Base-by-base conservation (phyloP, 768 basidiomycete genomes). In the Suillus spraguei region DNA sequence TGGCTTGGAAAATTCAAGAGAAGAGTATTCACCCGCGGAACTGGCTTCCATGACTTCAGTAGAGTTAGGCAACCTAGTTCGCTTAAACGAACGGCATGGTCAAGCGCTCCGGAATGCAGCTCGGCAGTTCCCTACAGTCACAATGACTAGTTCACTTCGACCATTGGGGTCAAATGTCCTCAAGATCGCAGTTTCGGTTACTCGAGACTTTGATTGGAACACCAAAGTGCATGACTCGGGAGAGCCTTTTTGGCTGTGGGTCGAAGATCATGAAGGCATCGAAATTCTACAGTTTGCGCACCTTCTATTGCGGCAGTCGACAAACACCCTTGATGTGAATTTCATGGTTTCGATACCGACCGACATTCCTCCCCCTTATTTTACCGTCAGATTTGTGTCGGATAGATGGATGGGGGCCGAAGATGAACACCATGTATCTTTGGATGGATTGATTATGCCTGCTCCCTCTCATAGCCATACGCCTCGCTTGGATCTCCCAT, bases 221-320 rank as follows among this genome's bases (percentile, higher is more conserved):
- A 69, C 78, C 32, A 91, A 85, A 72, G 68, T 89, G 3, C 95
- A 97, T 68, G 91, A 90, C 0, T 80, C 78, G 13, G 79, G 80
- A 2, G 94, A 99, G 74, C 90, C 94, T 2, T 98, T 98, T 77
- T 98, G 94, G 89, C 75, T 99, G 36, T 99, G 97, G 97, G 79
- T 97, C 3, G 95, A 99, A 77, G 94, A 96, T 69, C 82, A 89
- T 42, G 84, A 90, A 39, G 90, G 87, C n/a, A 66, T 83, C n/a
- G 83, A 83, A 42, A 96, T 99, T 69, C 83, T 95, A 13, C 95
- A 97, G 71, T 82, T 91, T 60, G 79, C 87, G 0, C 87, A 91
- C 69, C 76, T 96, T 32, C 69, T 87, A 39, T 85, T 98, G 65
- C 88, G 90, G 50, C 84, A 86, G 65, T 81, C 83, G 20, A 92